Percentiles rank a stretch among this genome's conserved stretches.
phyloP scores from a whole-genome alignment of 306 rosid species.

The Vachellia pachyceras region DNA sequence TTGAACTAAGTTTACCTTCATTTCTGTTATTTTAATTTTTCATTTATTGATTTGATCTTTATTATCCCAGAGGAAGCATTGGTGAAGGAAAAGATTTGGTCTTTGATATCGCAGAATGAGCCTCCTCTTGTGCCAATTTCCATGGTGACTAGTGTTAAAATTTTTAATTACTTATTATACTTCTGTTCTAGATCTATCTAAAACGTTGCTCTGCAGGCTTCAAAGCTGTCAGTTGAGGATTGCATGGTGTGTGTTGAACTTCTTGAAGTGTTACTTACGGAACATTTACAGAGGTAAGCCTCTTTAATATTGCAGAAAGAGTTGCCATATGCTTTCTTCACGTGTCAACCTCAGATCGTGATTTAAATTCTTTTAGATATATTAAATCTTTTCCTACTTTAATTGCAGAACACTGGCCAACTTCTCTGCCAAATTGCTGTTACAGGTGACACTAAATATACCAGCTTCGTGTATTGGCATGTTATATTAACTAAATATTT shows the following conservation, averaged over 20 bases:
- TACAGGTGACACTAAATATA: conserved; percentile 64
- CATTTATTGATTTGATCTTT: conserved; percentile 33
- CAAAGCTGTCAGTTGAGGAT: conserved; percentile 49
- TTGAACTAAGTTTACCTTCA: conserved; percentile 12
- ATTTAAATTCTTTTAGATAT: too few species aligned
- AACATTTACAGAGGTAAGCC: too few species aligned
- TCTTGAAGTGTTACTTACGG: too few species aligned
- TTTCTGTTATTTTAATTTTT: conserved; percentile 14
- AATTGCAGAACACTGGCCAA: conserved; percentile 58
- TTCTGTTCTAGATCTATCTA: conserved; percentile 34
- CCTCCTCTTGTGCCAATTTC: conserved; percentile 82
- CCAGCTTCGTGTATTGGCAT: conserved; percentile 26
- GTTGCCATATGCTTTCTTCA: too few species aligned
- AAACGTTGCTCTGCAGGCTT: conserved; percentile 60
- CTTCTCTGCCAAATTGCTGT: conserved; percentile 66
- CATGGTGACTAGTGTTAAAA: conserved; percentile 56
- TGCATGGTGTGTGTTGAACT: too few species aligned
- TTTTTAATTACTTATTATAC: conserved; percentile 21
- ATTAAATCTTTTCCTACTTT: conserved; percentile 29
- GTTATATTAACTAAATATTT: conserved; percentile 39
- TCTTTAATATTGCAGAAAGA: too few species aligned
- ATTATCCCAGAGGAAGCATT: conserved; percentile 70
- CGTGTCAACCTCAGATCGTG: too few species aligned
- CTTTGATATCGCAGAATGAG: conserved; percentile 83
- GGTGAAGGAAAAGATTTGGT: conserved; percentile 90